These are phyloP conservation scores for Cucumis melo DNA, from an alignment of 306 rosid species.

Conservation along the genomic window DNA sequence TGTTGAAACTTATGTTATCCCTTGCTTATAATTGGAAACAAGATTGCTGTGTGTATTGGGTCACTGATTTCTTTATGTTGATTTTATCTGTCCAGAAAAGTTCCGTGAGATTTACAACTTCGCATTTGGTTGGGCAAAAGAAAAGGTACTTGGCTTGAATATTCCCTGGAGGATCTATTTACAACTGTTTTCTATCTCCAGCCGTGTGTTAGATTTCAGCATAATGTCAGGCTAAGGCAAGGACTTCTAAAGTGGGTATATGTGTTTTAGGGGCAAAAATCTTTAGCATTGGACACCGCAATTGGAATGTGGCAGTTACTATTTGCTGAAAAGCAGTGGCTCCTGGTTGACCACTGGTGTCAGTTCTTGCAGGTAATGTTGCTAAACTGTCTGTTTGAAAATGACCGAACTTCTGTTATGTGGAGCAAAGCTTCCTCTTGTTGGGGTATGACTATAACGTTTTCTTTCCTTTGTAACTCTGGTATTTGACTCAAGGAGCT, in stretches of 20 bases:
- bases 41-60: background rate
- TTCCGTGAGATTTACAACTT: constrained; percentile 92
- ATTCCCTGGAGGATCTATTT: background rate
- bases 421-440: background rate
- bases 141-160: constrained; percentile 49
- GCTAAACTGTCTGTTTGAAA: background rate
- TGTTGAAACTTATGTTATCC: background rate
- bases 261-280: constrained; percentile 85
- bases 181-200: background rate
- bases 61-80: background rate
- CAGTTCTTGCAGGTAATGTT: constrained; percentile 80
- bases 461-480: background rate
- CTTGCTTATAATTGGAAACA: background rate
- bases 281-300: constrained; percentile 96
- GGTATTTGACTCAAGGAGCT: background rate
- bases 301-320: constrained; percentile 99
- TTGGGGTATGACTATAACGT: background rate
- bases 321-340: constrained; percentile 98
- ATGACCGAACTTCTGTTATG: background rate
- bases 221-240: background rate
- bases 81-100: constrained; percentile 57
- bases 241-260: background rate
- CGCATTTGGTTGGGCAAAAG: constrained; percentile 99
- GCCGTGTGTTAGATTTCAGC: background rate
- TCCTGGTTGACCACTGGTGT: constrained; percentile 92